Conservation (phyloP, 495 filamentous ascomycete species). For the Penicillium angulare region DNA sequence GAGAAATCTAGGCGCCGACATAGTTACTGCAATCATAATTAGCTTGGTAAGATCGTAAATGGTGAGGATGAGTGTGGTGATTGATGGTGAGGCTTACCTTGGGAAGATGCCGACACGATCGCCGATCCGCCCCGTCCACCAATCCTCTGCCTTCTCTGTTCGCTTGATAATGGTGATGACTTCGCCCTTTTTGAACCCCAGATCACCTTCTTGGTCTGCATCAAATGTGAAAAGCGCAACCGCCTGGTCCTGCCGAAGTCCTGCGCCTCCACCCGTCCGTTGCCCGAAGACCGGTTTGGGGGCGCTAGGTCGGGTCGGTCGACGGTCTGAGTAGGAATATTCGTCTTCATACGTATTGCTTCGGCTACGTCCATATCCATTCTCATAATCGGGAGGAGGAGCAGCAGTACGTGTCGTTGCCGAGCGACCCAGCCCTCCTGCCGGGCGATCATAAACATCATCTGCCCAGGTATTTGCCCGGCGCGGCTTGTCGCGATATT, state of each 20-base stretch:
- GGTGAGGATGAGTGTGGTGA: not conserved
- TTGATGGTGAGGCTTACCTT: conserved; percentile 39
- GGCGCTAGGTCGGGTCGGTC: conserved; percentile 67
- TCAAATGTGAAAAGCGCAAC: conserved; percentile 91
- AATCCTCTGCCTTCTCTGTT: conserved; percentile 92
- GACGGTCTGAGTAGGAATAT: conserved; percentile 61
- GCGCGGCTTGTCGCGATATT: conserved; percentile 63
- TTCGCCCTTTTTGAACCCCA: conserved; percentile 94
- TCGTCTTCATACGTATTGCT: conserved; percentile 50
- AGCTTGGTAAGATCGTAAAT: conserved; percentile 1
- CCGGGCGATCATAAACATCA: conserved; percentile 74
- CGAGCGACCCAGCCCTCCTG: conserved; percentile 48
- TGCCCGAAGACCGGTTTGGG: conserved; percentile 81
- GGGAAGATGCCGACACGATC: conserved; percentile 65
- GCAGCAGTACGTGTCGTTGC: conserved; percentile 46
- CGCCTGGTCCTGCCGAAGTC: conserved; percentile 77
- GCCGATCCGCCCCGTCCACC: conserved; percentile 71
- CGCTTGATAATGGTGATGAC: conserved; percentile 96
- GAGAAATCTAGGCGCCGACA: conserved; percentile 34
- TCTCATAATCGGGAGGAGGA: conserved; percentile 50
- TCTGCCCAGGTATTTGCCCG: conserved; percentile 85
- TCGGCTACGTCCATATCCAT: conserved; percentile 38
- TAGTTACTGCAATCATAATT: conserved; percentile 38
- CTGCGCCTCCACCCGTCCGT: conserved; percentile 51
- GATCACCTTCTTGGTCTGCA: conserved; percentile 85